These are phyloP conservation scores for sorghum (Sorghum bicolor) DNA, from an alignment of 176 grass and related monocot species.

Conservation along the genomic window Sorghum_bicolor_NCBIv3 NC_012875.2:44552001-44552500, in stretches of 20 bases:
- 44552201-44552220: background rate
- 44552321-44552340: background rate
- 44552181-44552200: background rate
- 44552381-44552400: too few species aligned
- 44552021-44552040: background rate
- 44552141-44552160: background rate
- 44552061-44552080: too few species aligned
- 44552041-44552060: too few species aligned
- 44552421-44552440: too few species aligned
- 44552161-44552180: slow-evolving; percentile 4
- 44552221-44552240: slow-evolving; percentile 8
- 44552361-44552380: background rate
- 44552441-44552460: too few species aligned
- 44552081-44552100: background rate
- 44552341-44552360: background rate
- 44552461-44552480: too few species aligned
- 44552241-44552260: slow-evolving; percentile 24
- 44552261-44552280: slow-evolving; percentile 27
- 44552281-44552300: background rate
- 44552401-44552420: too few species aligned
- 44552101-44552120: background rate
- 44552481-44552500: too few species aligned
- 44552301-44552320: background rate
- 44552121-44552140: background rate
- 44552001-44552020: slow-evolving; percentile 66